Conservation (phyloP, 306 rosid genomes). For the Gastrolobium villosum region DNA sequence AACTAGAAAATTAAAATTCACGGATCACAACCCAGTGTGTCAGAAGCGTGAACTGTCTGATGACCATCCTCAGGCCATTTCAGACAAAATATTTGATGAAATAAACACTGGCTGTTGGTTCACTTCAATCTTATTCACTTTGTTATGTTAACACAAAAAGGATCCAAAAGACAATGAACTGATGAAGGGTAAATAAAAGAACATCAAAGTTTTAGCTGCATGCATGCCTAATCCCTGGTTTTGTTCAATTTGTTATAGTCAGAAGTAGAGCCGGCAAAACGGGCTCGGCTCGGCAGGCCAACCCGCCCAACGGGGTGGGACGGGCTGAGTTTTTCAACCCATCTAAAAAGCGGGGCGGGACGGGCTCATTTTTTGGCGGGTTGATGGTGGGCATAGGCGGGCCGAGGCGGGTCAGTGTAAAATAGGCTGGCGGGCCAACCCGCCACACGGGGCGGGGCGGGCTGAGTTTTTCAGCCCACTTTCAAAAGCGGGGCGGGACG, state of each 20-base stretch:
- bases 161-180: background rate
- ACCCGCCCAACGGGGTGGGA: no score
- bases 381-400: no score
- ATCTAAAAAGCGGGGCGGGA: no score
- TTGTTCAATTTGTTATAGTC: background rate
- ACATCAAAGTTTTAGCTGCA: background rate
- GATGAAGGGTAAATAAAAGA: background rate
- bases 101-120: background rate
- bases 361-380: no score
- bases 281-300: no score
- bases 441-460: no score
- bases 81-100: slow-evolving; percentile 1
- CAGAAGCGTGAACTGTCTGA: background rate
- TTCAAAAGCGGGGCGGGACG: no score
- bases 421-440: no score
- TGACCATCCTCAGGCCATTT: slow-evolving; percentile 19
- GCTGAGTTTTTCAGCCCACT: no score
- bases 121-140: background rate
- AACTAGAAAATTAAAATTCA: slow-evolving; percentile 1
- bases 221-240: slow-evolving; percentile 16
- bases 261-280: no score
- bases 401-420: no score
- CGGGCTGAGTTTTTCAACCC: no score
- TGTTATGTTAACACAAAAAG: background rate
- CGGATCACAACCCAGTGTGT: background rate